phyloP scores from a whole-genome alignment of 345 rosid genomes.

The Noccaea caerulescens region DNA sequence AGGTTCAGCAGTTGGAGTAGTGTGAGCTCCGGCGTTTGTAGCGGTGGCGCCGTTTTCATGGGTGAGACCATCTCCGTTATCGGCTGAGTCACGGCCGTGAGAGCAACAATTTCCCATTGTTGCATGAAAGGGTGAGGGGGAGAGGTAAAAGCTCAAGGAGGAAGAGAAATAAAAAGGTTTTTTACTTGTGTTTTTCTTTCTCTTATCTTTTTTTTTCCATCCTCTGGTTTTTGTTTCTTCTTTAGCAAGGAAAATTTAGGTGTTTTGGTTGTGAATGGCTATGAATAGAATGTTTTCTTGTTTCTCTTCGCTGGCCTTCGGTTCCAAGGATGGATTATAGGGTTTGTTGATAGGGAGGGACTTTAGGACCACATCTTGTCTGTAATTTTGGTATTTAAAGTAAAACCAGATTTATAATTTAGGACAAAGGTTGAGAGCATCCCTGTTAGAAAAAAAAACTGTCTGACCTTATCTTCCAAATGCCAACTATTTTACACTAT shows the following conservation, averaged over 20 bases:
- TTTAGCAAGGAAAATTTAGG: conserved; percentile 40
- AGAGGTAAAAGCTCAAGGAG: conserved; percentile 35
- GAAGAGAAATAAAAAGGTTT: conserved; percentile 42
- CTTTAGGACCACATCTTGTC: conserved; percentile 40
- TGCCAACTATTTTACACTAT: background rate
- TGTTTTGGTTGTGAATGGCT: conserved; percentile 42
- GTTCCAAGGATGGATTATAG: conserved; percentile 38
- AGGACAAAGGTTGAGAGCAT: conserved; percentile 39
- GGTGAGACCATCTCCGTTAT: conserved; percentile 35
- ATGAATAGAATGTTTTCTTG: conserved; percentile 41
- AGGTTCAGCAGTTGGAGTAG: conserved; percentile 39
- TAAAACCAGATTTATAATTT: conserved; percentile 36
- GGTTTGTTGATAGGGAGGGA: conserved; percentile 42
- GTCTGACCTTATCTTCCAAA: conserved; percentile 18
- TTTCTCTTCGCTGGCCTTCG: conserved; percentile 37
- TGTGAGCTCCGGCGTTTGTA: conserved; percentile 21
- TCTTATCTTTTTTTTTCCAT: conserved; percentile 9
- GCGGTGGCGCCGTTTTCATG: conserved; percentile 29
- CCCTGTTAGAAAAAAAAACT: conserved; percentile 25
- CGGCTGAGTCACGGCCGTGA: conserved; percentile 47
- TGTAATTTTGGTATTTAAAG: conserved; percentile 42
- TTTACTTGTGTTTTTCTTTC: conserved; percentile 28
- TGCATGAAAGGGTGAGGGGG: conserved; percentile 35
- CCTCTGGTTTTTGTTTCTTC: conserved; percentile 46
- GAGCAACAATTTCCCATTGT: conserved; percentile 86